Conservation (phyloP, 164 flowering plant genomes). For the Nymphaea thermarum region DNA sequence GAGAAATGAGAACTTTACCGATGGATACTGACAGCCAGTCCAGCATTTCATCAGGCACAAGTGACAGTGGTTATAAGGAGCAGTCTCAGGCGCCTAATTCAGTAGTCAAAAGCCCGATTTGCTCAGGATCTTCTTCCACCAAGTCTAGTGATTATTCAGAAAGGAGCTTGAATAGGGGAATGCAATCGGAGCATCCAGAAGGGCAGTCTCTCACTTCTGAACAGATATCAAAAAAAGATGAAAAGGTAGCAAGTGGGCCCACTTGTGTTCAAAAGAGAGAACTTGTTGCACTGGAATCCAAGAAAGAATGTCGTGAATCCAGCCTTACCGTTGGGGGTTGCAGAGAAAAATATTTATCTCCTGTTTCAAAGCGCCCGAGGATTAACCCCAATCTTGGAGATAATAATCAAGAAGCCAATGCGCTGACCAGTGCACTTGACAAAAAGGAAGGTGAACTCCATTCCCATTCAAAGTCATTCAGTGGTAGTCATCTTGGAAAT, state of each 20-base stretch:
- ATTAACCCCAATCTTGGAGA: constrained; percentile 19
- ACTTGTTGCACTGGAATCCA: not conserved
- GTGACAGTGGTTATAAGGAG: constrained; percentile 20
- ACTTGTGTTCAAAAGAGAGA: not conserved
- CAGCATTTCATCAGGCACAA: constrained; percentile 16
- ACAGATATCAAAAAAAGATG: not conserved
- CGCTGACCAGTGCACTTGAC: constrained; percentile 4
- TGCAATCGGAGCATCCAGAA: not conserved
- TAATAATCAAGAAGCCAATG: constrained; percentile 6
- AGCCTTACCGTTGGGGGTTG: not conserved
- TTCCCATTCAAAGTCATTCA: constrained; percentile 3
- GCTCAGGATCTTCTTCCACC: not conserved
- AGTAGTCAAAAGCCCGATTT: not conserved
- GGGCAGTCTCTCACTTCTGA: not conserved
- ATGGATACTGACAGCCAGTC: constrained; percentile 12
- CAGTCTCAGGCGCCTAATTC: constrained; percentile 7
- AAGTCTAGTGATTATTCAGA: not conserved
- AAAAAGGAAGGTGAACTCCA: constrained; percentile 13
- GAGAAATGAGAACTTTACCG: constrained; percentile 44
- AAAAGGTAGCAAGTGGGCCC: not conserved
- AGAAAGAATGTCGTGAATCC: not conserved
- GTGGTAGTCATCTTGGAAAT: not conserved
- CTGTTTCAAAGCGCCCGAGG: constrained; percentile 25
- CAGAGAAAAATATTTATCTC: constrained; percentile 16
- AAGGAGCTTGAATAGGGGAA: not conserved